Evolutionary conservation across 2,329 filamentous ascomycete species (phyloP), one percentile per base, ranked within the genome.

Genomic region (Drechslera avenae): DNA sequence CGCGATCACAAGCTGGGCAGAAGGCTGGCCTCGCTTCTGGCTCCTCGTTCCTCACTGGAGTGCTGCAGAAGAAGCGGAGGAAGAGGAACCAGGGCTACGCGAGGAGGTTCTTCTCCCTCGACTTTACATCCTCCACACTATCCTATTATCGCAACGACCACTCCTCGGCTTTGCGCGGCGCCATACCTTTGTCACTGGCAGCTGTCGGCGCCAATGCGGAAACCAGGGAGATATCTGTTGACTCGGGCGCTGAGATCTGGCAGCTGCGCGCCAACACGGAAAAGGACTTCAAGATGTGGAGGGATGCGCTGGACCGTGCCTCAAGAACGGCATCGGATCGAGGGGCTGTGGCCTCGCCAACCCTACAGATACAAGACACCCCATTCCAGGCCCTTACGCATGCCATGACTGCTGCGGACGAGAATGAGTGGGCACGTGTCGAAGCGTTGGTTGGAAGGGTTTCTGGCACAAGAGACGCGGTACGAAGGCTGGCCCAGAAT

Each of bases 191-290:
- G 7, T 94, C 91, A 19, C 78, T 99, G 43, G 94, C 94, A 13
- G 94, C 91, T 4, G 89, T 99, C 52, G 90, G 92, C 3, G 91
- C 91, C 6, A 92, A 96, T 68, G 90, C 94, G 71, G 86, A 89
- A 66, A 86, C 89, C 31, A 84, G 91, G 57, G 93, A 97, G 73
- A 96, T 99, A 45, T 96, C 89, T 34, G 94, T 99, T 50, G 94
- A 99, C 71, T 97, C 94, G 0, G 94, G 94, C 1, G 92, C 94
- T 2, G 94, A 99, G 73, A 86, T 99, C 19, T 99, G 94, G 94
- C 94, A 97, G 76, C 79, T 99, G 23, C 87, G 87, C 64, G 91
- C 94, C 3, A 84, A 83, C 41, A 96, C 90, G 62, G 83, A 85
- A 41, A 88, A 88, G 58, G 93, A 97, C 56, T 99, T 97, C 69